A percentile compares a stretch with the other conserved stretches of the same genome.
Evolutionary conservation across 805 yeast genomes (phyloP).

Genomic region (Starmera caribaea): DNA sequence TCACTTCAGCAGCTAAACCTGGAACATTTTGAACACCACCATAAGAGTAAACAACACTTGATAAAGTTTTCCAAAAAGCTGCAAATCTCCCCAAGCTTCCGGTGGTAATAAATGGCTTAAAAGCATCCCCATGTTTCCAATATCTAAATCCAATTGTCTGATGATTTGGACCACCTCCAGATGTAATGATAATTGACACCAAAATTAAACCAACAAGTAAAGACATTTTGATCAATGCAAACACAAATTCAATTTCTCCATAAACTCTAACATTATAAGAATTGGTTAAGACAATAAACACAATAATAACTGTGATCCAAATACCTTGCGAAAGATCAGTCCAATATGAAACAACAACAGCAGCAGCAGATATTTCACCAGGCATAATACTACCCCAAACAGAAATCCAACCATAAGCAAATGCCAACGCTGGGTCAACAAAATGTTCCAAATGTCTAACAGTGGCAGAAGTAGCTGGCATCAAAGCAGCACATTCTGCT

Average conservation of each 20-base stretch:
- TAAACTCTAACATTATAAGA: slow-evolving; percentile 27
- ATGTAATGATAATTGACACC: slow-evolving; percentile 30
- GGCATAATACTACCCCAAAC: slow-evolving; percentile 33
- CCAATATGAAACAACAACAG: slow-evolving; percentile 33
- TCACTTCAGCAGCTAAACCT: slow-evolving; percentile 26
- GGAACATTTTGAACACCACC: slow-evolving; percentile 36
- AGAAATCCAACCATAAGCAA: slow-evolving; percentile 32
- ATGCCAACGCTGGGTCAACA: slow-evolving; percentile 32
- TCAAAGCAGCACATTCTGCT: slow-evolving; percentile 23
- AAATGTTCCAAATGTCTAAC: slow-evolving; percentile 23
- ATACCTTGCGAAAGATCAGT: slow-evolving; percentile 30
- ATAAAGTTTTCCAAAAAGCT: slow-evolving; percentile 21
- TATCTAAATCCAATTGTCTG: slow-evolving; percentile 24
- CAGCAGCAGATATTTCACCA: slow-evolving; percentile 31
- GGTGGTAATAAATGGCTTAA: slow-evolving; percentile 3
- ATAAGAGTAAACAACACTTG: slow-evolving; percentile 26
- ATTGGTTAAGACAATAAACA: slow-evolving; percentile 24
- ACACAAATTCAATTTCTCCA: slow-evolving; percentile 37
- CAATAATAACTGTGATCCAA: slow-evolving; percentile 29
- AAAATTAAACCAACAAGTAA: slow-evolving; percentile 22
- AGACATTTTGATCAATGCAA: slow-evolving; percentile 29
- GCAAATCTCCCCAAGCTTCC: slow-evolving; percentile 13
- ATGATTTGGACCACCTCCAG: slow-evolving; percentile 32
- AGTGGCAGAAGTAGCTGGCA: slow-evolving; percentile 26
- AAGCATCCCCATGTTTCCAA: slow-evolving; percentile 34